Evolutionary conservation across 148 eudicot genomes (phyloP), one percentile per base, ranked within the genome.

Genomic region (Euryodendron excelsum): DNA sequence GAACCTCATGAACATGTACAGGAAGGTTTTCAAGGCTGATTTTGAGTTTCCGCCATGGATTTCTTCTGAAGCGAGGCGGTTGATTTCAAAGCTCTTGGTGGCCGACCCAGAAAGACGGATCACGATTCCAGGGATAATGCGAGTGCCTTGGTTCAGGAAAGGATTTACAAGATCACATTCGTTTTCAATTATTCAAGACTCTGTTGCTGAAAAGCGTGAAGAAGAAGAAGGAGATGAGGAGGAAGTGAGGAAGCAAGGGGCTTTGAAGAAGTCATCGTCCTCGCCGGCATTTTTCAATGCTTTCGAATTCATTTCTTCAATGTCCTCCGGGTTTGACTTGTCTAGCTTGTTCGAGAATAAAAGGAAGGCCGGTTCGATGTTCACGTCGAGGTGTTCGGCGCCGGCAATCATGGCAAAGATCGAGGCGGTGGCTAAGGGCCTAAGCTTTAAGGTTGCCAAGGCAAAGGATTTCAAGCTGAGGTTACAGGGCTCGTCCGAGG

Each of bases 241-340:
- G n/a, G n/a, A n/a, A n/a, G n/a, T n/a, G n/a, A n/a, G n/a, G 17
- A 20, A n/a, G 48, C 50, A 25, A n/a, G 55, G 17, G 55, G 65
- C 28, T 12, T 74, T 36, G 27, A 6, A 77, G 30, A 80, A 39
- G 60, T 80, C 72, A 37, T 77, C 86, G 1, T 75, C 86, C 18
- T 73, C 85, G 31, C 83, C 86, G 23, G 76, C 86, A n/a, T 74
- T 84, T 48, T 82, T 80, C 56, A 88, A 85, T 79, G 96, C 93
- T 0, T 91, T 91, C 81, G 88, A 90, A 63, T 77, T 91, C 41
- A 88, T 91, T 23, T 77, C 85, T 4, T 79, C 90, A 1, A 86
- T 90, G 93, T 86, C 88, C 1, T 84, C 96, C 5, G 93, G 96
- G 39, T 81, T 88, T 21, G 90, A 91, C 55, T 76, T 91, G 37